Evolutionary conservation across 2,329 filamentous ascomycete genomes (phyloP).

Genomic region (Conoideocrella luteorostrata): DNA sequence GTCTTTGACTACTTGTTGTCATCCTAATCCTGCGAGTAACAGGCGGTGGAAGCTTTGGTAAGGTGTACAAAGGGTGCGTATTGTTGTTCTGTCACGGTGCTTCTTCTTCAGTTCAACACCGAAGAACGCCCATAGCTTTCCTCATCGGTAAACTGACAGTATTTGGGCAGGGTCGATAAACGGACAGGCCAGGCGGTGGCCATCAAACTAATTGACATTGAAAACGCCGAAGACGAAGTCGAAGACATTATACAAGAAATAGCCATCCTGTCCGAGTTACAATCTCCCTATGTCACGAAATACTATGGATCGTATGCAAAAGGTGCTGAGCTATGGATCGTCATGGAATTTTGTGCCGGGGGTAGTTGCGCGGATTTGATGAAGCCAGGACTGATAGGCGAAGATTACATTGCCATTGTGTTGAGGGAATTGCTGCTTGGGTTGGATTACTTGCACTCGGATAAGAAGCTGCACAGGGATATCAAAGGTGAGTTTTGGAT

Average conservation of each 20-base stretch:
- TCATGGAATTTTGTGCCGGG: slow-evolving; percentile 98
- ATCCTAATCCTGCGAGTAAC: slow-evolving; percentile 20
- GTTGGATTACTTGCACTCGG: slow-evolving; percentile 85
- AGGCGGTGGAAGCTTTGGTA: slow-evolving; percentile 97
- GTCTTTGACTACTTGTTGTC: slow-evolving; percentile 5
- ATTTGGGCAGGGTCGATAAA: slow-evolving; percentile 70
- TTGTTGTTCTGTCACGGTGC: not conserved
- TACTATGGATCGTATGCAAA: slow-evolving; percentile 97
- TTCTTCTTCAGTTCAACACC: too few relatives aligned
- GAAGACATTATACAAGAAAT: slow-evolving; percentile 99
- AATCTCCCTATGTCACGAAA: slow-evolving; percentile 93
- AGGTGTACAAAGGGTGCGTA: slow-evolving; percentile 89
- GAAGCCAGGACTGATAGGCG: slow-evolving; percentile 84
- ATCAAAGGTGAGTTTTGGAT: slow-evolving; percentile 72
- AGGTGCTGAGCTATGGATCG: slow-evolving; percentile 95
- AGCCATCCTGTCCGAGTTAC: slow-evolving; percentile 89
- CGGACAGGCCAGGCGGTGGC: slow-evolving; percentile 88
- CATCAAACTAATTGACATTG: slow-evolving; percentile 98
- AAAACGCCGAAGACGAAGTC: slow-evolving; percentile 97
- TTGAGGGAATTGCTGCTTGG: slow-evolving; percentile 83
- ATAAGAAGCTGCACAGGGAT: slow-evolving; percentile 94
- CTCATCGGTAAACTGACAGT: too few relatives aligned
- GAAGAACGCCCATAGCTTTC: too few relatives aligned
- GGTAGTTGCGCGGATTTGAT: slow-evolving; percentile 94
- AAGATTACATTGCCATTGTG: slow-evolving; percentile 97